Evolutionary conservation across 495 filamentous ascomycete species (phyloP).

Genomic region (Neurospora terricola): DNA sequence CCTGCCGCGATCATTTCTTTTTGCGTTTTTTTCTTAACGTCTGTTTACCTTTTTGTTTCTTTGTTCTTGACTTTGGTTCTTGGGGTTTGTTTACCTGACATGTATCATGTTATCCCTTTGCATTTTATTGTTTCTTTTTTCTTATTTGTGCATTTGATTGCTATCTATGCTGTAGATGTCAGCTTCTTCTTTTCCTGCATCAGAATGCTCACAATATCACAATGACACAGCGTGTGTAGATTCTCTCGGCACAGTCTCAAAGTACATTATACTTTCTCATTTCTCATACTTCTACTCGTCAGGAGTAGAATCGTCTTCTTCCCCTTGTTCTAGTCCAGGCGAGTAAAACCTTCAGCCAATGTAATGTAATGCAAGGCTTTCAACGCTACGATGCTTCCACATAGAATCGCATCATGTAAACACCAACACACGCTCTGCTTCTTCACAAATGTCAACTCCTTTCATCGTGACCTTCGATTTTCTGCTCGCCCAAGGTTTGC

Average conservation of each 20-base stretch:
- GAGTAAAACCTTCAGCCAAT: too few species aligned
- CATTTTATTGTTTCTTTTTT: too few species aligned
- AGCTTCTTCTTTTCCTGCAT: background rate
- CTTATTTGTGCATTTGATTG: background rate
- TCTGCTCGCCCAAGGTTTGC: background rate
- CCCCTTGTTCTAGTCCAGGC: too few species aligned
- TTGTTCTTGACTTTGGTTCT: too few species aligned
- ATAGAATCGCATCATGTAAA: background rate
- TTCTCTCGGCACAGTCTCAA: too few species aligned
- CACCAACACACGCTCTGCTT: background rate
- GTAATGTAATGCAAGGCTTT: background rate
- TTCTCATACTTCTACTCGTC: too few species aligned
- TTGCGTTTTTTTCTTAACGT: background rate
- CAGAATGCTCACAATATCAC: background rate
- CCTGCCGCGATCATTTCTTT: conserved; percentile 35
- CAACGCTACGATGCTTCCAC: background rate
- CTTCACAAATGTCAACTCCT: background rate
- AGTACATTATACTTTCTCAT: too few species aligned
- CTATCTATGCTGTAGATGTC: background rate
- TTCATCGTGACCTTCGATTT: background rate
- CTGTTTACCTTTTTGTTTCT: too few species aligned
- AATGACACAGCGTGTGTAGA: background rate
- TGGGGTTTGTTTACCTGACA: too few species aligned
- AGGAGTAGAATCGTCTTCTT: too few species aligned
- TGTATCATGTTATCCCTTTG: too few species aligned